These are phyloP conservation scores for Microsporum ferrugineum DNA, from an alignment of 2,329 filamentous ascomycete genomes.

Conservation along the genomic window DNA sequence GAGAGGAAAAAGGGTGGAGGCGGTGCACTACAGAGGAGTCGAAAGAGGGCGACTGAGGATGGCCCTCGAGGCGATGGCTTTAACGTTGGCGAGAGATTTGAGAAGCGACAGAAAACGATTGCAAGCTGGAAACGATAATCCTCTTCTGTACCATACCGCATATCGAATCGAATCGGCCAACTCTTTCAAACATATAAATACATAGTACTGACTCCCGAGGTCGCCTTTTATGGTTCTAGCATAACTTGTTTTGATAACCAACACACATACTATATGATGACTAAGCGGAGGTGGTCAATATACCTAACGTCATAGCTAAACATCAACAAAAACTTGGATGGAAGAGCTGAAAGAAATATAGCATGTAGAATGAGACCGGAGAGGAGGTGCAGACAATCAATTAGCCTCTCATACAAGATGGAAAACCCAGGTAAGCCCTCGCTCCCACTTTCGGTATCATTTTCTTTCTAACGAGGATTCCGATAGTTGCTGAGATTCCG, in stretches of 20 bases:
- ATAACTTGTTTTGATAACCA: too few relatives aligned
- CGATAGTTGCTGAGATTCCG: slow-evolving; percentile 47
- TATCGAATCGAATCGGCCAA: too few relatives aligned
- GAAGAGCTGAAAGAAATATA: not conserved
- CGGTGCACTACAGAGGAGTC: slow-evolving; percentile 63
- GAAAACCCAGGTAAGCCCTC: slow-evolving; percentile 17
- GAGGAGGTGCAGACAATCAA: not conserved
- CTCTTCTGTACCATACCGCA: not conserved
- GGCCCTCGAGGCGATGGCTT: slow-evolving; percentile 53
- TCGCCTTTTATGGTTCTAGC: too few relatives aligned
- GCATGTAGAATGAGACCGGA: not conserved
- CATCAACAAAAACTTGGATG: not conserved
- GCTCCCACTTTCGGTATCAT: not conserved
- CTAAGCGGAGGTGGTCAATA: too few relatives aligned
- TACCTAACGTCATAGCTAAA: too few relatives aligned
- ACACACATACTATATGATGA: too few relatives aligned
- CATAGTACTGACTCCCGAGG: too few relatives aligned
- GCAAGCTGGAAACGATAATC: slow-evolving; percentile 30
- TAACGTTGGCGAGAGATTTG: slow-evolving; percentile 54
- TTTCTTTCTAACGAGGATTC: not conserved
- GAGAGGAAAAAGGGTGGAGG: slow-evolving; percentile 51
- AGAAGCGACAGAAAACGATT: slow-evolving; percentile 36
- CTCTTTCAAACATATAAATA: too few relatives aligned
- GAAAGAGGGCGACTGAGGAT: slow-evolving; percentile 64
- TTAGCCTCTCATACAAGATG: slow-evolving; percentile 7